phyloP scores from a whole-genome alignment of 108 stramenopile species.

The Nannochloropsis salina region DNA sequence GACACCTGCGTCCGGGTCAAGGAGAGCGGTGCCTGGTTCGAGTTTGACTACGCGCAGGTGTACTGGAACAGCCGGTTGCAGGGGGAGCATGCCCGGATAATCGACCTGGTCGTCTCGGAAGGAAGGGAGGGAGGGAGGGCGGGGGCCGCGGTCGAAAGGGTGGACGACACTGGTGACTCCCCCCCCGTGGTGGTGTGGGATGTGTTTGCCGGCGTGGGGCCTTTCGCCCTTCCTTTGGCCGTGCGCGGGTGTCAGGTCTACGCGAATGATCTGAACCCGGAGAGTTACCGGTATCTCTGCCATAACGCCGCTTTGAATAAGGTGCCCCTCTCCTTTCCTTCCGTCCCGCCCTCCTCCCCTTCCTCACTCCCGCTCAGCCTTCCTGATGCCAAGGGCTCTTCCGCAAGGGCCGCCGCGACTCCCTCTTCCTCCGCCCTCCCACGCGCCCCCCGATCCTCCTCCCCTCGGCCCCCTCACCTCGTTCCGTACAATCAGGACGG shows the following conservation, averaged over 20 bases:
- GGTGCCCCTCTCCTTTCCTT: not conserved
- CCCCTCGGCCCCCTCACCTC: conserved; percentile 56
- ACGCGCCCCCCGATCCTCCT: not conserved
- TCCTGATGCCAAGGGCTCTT: not conserved
- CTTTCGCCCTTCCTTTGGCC: conserved; percentile 83
- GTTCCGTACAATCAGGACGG: conserved; percentile 76
- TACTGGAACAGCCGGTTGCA: conserved; percentile 91
- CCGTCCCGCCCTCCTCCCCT: not conserved
- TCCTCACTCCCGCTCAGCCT: not conserved
- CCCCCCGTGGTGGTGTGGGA: conserved; percentile 69
- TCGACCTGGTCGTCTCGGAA: conserved; percentile 47
- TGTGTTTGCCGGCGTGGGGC: conserved; percentile 91
- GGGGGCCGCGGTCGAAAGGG: not conserved
- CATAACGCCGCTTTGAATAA: conserved; percentile 66
- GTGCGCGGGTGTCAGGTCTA: conserved; percentile 52
- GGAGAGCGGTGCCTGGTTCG: conserved; percentile 78
- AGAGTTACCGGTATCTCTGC: conserved; percentile 66
- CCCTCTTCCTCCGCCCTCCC: not conserved
- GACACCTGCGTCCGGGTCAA: conserved; percentile 50
- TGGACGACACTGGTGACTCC: conserved; percentile 23
- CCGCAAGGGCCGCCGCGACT: not conserved
- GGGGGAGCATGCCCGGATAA: conserved; percentile 77
- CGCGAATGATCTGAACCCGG: conserved; percentile 92
- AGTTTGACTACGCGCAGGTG: conserved; percentile 82
- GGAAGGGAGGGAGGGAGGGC: not conserved